Base-by-base conservation (phyloP, 208 protist species). In the Trypanosoma brucei region DNA sequence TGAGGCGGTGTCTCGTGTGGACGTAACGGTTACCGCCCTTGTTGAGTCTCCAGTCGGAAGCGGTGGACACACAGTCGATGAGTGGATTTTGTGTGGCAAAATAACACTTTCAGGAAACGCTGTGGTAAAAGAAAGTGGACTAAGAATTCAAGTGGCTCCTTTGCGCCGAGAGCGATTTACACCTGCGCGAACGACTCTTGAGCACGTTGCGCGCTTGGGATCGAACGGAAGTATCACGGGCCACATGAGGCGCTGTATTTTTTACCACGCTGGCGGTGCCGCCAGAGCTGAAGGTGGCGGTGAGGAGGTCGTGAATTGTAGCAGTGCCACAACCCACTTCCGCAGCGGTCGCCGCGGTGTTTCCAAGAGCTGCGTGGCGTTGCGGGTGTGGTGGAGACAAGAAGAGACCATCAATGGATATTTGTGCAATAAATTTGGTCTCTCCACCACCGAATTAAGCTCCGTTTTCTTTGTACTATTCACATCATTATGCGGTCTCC, bases 41-140 rank as follows among this genome's bases (percentile, higher is more conserved):
- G 5, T 70, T 35, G 56, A 70, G 51, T 70, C 65, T 42, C 65
- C 65, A 7, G 49, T 39, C n/a, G 49, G 50, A 14, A 45, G 9
- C n/a, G 48, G 11, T 22, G 11, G n/a, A 31, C 56, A 11, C 5
- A 51, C 53, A 8, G 35, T 59, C 14, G 53, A 59, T 11, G 53
- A 45, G 3, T 71, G 66, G 66, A 52, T 61, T 14, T n/a, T 37
- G 40, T 71, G 66, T 40, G 66, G 66, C n/a, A 46, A 44, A n/a
- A 61, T 59, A 1, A 1, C 51, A 30, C 53, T 71, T 2, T n/a
- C 37, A n/a, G 53, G 66, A n/a, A 55, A 36, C 31, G 59, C 54
- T 38, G 36, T 56, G 8, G 48, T 71, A 13, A 55, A 9, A 7
- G 58, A 71, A 8, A 37, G 66, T 39, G 66, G 66, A 6, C 34